Percentiles rank a stretch among this genome's conserved stretches.
These are phyloP conservation scores for Ajuga chamaepitys DNA, from an alignment of 257 asterid species.

Conservation along the genomic window DNA sequence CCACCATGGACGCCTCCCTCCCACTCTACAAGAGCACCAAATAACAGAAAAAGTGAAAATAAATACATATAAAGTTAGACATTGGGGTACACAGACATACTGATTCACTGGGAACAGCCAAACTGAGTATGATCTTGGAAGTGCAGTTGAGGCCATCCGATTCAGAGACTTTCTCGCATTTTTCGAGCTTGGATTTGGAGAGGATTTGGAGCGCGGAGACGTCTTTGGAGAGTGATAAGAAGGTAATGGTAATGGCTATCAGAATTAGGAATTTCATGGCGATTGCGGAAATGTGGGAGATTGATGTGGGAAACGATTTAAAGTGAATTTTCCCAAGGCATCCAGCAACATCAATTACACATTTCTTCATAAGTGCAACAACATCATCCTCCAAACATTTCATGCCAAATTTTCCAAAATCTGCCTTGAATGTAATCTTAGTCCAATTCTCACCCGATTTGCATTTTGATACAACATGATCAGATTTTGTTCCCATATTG, in stretches of 20 bases:
- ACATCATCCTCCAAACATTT: slow-evolving; percentile 81
- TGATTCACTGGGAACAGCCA: slow-evolving; percentile 92
- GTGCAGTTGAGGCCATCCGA: slow-evolving; percentile 66
- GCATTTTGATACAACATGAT: slow-evolving; percentile 71
- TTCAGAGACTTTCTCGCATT: slow-evolving; percentile 61
- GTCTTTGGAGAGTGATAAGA: slow-evolving; percentile 11
- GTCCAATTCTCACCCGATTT: slow-evolving; percentile 87
- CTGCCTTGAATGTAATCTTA: slow-evolving; percentile 86
- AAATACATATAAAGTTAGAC: not conserved
- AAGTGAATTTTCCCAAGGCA: slow-evolving; percentile 81
- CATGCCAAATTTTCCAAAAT: slow-evolving; percentile 83
- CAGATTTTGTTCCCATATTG: slow-evolving; percentile 85
- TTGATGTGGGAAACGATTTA: slow-evolving; percentile 66
- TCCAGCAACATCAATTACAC: slow-evolving; percentile 88
- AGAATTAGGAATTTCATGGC: slow-evolving; percentile 33
- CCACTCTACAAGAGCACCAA: slow-evolving; percentile 51
- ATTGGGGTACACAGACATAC: slow-evolving; percentile 18
- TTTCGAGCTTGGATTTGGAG: slow-evolving; percentile 76
- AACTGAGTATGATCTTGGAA: slow-evolving; percentile 56
- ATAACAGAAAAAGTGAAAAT: not conserved
- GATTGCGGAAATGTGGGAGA: no score
- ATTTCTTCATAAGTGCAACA: slow-evolving; percentile 88
- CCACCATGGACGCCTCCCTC: slow-evolving; percentile 87
- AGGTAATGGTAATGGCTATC: slow-evolving; percentile 5
- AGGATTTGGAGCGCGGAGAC: slow-evolving; percentile 44